Evolutionary conservation across 1,284 basidiomycete genomes (phyloP), one percentile per base, ranked within the genome.

Genomic region (Bondarzewia mesenterica): DNA sequence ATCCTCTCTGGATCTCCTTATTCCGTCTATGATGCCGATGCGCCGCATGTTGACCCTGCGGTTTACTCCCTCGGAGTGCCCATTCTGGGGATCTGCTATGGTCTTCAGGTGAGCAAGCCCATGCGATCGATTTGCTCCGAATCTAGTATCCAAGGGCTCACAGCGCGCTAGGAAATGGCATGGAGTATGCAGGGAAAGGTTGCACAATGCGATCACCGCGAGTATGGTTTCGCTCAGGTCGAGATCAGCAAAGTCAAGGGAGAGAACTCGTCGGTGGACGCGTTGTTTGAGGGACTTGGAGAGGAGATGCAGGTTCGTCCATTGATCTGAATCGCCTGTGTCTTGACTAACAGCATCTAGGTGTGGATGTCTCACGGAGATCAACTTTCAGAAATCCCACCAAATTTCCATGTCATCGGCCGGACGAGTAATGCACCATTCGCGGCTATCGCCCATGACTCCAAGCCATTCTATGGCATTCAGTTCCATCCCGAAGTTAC

Each of bases 281-380:
- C 82, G 5, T 72, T 99, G 49, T 97, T 99, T 58, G 79, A 89
- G 52, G 86, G 85, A 14, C 73, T 98, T 20, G 86, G 89, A 10
- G 78, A 85, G 22, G 82, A 89, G 56, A 83, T 92, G 74, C 83
- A 89, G 73, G 89, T 89, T 53, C 52, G 72, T 65, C 55, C n/a
- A n/a, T 15, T 15, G 42, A 38, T 14, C 15, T 7, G 16, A 37
- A 22, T 16, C 22, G 25, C 40, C 14, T 47, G 12, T 26, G 15
- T 25, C 15, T 15, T 41, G 15, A 21, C 5, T 26, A 16, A 43
- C 27, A 2, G 21, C 38, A 25, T 48, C 2, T 38, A 95, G 88
- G 95, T 98, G 35, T 99, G 96, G 96, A 99, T 99, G 96, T 97
- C 93, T 29, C 96, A 99, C 65, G 95, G 95, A 18, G 96, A 99